phyloP scores from a whole-genome alignment of 2,329 filamentous ascomycete genomes.

The Aspergillus texensis region DNA sequence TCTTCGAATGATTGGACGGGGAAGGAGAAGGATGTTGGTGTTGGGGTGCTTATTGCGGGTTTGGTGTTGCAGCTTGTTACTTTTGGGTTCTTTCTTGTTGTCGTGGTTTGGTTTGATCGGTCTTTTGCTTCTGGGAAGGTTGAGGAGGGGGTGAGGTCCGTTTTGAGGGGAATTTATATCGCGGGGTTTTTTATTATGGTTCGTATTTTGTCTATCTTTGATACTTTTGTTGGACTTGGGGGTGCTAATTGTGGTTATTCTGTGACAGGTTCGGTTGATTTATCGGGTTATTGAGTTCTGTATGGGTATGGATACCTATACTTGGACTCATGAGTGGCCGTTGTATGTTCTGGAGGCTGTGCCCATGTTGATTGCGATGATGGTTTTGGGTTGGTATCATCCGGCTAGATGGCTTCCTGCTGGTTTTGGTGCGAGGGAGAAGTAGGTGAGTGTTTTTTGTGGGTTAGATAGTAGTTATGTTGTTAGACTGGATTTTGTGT shows the following conservation, averaged over 20 bases:
- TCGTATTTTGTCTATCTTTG: neutral
- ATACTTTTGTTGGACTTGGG: neutral
- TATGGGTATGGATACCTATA: constrained; percentile 54
- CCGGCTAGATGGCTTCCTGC: constrained; percentile 45
- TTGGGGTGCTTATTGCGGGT: constrained; percentile 48
- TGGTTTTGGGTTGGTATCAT: constrained; percentile 55
- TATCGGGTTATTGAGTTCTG: constrained; percentile 59
- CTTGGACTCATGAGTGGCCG: constrained; percentile 56
- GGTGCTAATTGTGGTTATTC: neutral
- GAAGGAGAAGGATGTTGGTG: constrained; percentile 46
- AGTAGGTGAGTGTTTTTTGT: constrained; percentile 3
- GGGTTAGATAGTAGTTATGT: neutral
- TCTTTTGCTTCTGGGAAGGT: constrained; percentile 11
- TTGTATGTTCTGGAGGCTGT: constrained; percentile 57
- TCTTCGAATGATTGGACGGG: constrained; percentile 44
- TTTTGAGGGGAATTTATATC: constrained; percentile 48
- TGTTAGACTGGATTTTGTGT: neutral
- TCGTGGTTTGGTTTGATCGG: constrained; percentile 46
- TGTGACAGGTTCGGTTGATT: constrained; percentile 51
- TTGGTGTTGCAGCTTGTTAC: constrained; percentile 46
- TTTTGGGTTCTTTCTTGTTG: constrained; percentile 45
- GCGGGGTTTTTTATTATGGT: constrained; percentile 53
- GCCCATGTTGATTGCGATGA: constrained; percentile 49
- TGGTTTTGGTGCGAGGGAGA: constrained; percentile 6
- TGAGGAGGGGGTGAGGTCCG: constrained; percentile 41